phyloP scores from a whole-genome alignment of 129 eudicot genomes.

The Pittosporum tobira region DNA sequence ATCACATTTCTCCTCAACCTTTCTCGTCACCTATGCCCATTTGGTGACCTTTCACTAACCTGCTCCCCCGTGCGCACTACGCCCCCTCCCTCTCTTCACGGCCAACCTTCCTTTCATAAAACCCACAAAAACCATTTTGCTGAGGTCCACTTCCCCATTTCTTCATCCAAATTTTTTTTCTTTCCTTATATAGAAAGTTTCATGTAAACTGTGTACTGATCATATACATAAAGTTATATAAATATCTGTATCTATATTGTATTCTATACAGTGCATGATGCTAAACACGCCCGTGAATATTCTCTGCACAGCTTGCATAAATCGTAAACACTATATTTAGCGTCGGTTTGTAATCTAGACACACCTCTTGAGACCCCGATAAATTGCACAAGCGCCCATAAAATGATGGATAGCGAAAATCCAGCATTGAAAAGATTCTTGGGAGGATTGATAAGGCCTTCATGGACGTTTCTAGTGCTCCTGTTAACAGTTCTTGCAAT shows the following conservation, averaged over 20 bases:
- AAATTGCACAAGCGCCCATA: neutral
- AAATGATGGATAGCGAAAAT: conserved; percentile 41
- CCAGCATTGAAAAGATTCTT: conserved; percentile 23
- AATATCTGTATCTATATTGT: neutral
- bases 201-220: neutral
- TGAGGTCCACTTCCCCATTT: neutral
- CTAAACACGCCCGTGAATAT: too few species aligned
- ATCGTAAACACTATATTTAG: too few species aligned
- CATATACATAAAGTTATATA: neutral
- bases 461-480: conserved; percentile 54
- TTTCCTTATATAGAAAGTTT: too few species aligned
- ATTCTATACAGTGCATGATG: too few species aligned
- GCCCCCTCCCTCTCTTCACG: neutral
- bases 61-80: neutral
- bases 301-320: too few species aligned
- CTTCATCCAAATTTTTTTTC: neutral
- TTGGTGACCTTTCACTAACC: neutral
- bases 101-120: neutral
- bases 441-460: conserved; percentile 33
- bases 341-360: too few species aligned
- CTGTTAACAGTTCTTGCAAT: conserved; percentile 30
- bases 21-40: neutral
- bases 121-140: neutral
- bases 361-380: neutral
- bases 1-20: neutral